Conservation (phyloP, 768 basidiomycete genomes). For the Leucosporidium creatinivorum region DNA sequence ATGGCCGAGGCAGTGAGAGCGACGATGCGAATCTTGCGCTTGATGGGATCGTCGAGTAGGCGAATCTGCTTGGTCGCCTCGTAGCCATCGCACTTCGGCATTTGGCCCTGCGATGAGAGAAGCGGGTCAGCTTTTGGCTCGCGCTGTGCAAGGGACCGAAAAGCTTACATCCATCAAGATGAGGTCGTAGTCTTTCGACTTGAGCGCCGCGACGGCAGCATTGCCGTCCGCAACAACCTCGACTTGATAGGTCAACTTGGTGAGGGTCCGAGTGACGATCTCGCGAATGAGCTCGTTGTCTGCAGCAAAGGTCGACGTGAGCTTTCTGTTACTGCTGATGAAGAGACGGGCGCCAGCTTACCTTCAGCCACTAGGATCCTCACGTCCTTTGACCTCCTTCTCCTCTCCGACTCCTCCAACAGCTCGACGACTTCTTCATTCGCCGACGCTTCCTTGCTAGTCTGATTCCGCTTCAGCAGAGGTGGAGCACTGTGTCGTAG, state of each 20-base stretch:
- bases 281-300: constrained; percentile 22
- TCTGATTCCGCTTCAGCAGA: too few species aligned
- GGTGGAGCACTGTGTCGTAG: background rate
- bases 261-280: constrained; percentile 12
- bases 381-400: too few species aligned
- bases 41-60: background rate
- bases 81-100: constrained; percentile 24
- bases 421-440: background rate
- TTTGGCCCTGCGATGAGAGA: constrained; percentile 8
- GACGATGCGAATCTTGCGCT: constrained; percentile 67
- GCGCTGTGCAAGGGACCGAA: background rate
- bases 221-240: constrained; percentile 38
- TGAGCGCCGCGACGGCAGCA: constrained; percentile 37
- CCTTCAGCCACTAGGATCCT: too few species aligned
- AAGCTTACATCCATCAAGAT: constrained; percentile 23
- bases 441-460: background rate
- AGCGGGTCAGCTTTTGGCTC: background rate
- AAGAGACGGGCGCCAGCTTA: too few species aligned
- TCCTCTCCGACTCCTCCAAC: background rate
- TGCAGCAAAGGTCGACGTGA: constrained; percentile 6
- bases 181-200: constrained; percentile 36
- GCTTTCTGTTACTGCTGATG: too few species aligned
- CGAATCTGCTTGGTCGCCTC: constrained; percentile 23
- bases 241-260: constrained; percentile 21
- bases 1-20: constrained; percentile 95